Evolutionary conservation across 345 rosid species (phyloP), one percentile per base, ranked within the genome.

Genomic region (Pistacia integerrima): DNA sequence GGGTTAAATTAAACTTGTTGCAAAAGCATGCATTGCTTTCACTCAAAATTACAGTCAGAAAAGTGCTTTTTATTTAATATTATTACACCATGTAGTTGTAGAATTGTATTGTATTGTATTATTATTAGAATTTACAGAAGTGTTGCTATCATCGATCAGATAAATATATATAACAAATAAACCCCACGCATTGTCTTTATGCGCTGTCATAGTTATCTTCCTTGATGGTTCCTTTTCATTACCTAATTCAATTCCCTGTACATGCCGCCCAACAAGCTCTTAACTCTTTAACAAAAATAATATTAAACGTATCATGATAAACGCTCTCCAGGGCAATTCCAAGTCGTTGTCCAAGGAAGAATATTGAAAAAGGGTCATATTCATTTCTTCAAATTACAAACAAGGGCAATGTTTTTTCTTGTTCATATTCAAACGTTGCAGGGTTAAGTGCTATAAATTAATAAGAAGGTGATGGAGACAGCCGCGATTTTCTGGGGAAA

Each of bases 201-300:
- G 79, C 22, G 75, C 70, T 82, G 79, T 72, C 75, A 74, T 48
- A n/a, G 48, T 74, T 74, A 67, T 79, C 76, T 76, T 74, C 48
- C 49, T 17, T 16, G 20, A 10, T 3, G 55, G 51, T 64, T 66
- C 80, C 57, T 59, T 74, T 77, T 73, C 81, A 33, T 63, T 60
- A 85, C 85, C 85, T 78, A 85, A 82, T 69, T 64, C 41, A 41
- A 7, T 63, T 8, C 70, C 22, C 36, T 57, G 36, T 71, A 64
- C 81, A 78, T 81, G 83, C 67, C 77, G 9, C 8, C 46, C 7
- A 5, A n/a, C 72, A 51, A 69, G 1, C 41, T 38, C 36, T 49
- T 33, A 61, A 33, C 30, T 52, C 22, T 11, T 11, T 8, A 25
- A 28, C 22, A 33, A 46, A n/a, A 6, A 33, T 4, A 62, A 60